phyloP scores from a whole-genome alignment of 345 rosid genomes.

The Arabis hirsuta region DNA sequence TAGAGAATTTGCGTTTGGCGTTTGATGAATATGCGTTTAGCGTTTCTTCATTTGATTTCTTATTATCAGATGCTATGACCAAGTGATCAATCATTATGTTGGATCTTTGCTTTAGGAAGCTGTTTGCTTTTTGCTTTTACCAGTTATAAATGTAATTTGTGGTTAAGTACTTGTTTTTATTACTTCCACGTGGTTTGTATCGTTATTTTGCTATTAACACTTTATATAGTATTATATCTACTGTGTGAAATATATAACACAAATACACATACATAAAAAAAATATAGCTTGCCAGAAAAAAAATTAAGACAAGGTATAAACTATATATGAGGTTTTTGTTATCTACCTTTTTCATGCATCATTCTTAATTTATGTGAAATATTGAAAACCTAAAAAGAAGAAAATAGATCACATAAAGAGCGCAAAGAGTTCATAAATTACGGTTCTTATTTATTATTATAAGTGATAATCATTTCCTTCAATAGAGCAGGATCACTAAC shows the following conservation, averaged over 20 bases:
- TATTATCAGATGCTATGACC: conserved; percentile 12
- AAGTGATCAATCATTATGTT: conserved; percentile 31
- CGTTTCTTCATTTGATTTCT: conserved; percentile 19
- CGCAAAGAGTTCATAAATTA: neutral
- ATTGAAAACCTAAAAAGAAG: neutral
- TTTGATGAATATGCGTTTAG: conserved; percentile 27
- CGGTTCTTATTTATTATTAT: neutral
- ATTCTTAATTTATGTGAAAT: neutral
- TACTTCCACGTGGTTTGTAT: conserved; percentile 37
- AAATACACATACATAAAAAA: neutral
- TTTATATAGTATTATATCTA: neutral
- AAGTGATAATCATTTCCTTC: conserved; percentile 5
- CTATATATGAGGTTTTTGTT: neutral
- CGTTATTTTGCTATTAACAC: neutral
- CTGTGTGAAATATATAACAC: neutral
- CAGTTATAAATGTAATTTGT: conserved; percentile 39
- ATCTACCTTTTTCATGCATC: neutral
- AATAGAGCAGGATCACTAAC: conserved; percentile 3
- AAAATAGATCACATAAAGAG: neutral
- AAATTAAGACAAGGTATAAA: neutral
- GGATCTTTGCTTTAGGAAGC: conserved; percentile 28
- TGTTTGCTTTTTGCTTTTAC: conserved; percentile 12
- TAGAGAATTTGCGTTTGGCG: conserved; percentile 32
- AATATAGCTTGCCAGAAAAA: neutral
- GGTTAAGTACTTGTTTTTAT: conserved; percentile 32